Base-by-base conservation (phyloP, 2,329 filamentous ascomycete species). In the Cercospora sp. region DNA sequence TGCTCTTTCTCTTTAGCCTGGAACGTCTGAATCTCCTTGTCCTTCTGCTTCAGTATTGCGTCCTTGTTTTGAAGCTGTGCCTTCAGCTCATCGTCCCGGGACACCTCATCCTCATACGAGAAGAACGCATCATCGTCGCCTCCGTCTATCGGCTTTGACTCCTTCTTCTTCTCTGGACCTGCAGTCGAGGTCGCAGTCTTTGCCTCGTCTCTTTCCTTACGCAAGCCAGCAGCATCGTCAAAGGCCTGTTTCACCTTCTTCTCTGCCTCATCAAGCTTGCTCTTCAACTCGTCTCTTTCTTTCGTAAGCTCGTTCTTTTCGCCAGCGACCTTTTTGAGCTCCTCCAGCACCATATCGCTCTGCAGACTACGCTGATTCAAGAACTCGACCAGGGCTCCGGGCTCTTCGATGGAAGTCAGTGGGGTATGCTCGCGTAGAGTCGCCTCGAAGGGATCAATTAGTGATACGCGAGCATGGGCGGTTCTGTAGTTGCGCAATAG, bases 361-460 rank as follows among this genome's bases (percentile, higher is more conserved):
- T 96, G 94, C 63, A 94, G 80, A 69, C 90, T 94, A 49, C 97
- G 81, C 79, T 97, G 93, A 73, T 90, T 93, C 30, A 99, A 85
- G 76, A 97, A 99, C 80, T 98, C 94, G 6, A 93, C 87, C 37
- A 99, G 84, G 2, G 93, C 90, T 63, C 88, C 87, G 0, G 94
- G 92, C 68, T 99, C 95, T 73, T 85, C 86, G 74, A 99, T 97
- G 16, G 93, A 94, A 4, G 92, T 91, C 40, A 98, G 83, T 2
- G 95, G 94, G 0, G 95, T 99, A 74, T 97, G 92, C 78, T 99
- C 95, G 74, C 93, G 92, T 7, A 99, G 85, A 0, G 91, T 90
- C 65, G 92, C 90, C 81, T 99, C 95, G 78, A 99, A 99, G 0
- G 93, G 91, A 77, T 98, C 95, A 75, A 98, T 96, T 2, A 91